phyloP scores from a whole-genome alignment of 768 basidiomycete species.

The Neoboletus subvelutipes region DNA sequence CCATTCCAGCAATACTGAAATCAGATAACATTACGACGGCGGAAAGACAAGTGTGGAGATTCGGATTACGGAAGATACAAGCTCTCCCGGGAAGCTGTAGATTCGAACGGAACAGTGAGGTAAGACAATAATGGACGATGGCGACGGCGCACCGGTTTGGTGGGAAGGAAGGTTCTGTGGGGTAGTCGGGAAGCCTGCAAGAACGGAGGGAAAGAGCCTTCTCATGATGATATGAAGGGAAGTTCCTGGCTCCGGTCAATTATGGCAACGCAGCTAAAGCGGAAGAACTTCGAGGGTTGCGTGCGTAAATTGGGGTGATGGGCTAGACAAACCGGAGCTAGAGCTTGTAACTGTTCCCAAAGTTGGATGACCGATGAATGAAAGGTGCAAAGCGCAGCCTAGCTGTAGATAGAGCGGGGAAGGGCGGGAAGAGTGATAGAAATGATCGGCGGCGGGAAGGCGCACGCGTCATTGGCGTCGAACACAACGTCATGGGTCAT shows the following conservation, averaged over 20 bases:
- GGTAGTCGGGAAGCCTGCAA: not conserved
- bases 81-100: not conserved
- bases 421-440: not conserved
- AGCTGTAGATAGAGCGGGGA: constrained; percentile 3
- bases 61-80: constrained; percentile 7
- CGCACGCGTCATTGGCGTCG: not conserved
- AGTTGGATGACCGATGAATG: not conserved
- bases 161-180: constrained; percentile 12
- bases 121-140: not conserved
- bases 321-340: not conserved
- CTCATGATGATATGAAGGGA: constrained; percentile 8
- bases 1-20: not conserved
- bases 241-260: constrained; percentile 2
- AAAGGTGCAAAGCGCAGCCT: not conserved
- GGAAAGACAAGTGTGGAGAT: not conserved
- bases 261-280: constrained; percentile 4
- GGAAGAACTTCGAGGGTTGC: constrained; percentile 1
- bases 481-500: constrained; percentile 6
- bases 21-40: not conserved
- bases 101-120: constrained; percentile 7
- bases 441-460: constrained; percentile 12
- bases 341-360: not conserved
- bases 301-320: not conserved
- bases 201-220: constrained; percentile 7
- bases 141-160: constrained; percentile 4